Evolutionary conservation across 2,329 filamentous ascomycete genomes (phyloP), one percentile per base, ranked within the genome.

Genomic region (Colletotrichum sp.): DNA sequence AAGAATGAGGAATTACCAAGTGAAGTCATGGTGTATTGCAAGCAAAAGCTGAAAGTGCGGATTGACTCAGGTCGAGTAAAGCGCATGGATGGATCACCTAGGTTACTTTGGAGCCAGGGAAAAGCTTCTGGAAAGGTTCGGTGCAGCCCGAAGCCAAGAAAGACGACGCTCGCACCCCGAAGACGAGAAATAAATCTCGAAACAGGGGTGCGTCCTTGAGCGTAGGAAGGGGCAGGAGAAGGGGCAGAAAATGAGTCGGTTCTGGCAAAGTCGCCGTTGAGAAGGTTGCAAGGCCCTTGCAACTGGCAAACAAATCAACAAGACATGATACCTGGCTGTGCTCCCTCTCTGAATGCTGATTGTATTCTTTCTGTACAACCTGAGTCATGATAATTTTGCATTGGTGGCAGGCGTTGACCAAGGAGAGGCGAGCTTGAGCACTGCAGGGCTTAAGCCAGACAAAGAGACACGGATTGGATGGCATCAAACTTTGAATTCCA

Each of bases 161-260:
- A 75, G 13, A 48, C 44, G 26, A 57, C 18, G 12, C 44, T 18
- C 44, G 55, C 59, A 32, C 39, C 39, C 55, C 69, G 15, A 62
- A 52, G 68, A 9, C 18, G 30, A 48, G 34, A 72, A 66, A 7
- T n/a, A 57, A 30, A 64, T 72, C 52, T 75, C 52, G 73, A 75
- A 75, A 75, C 69, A 75, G 24, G 73, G 69, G 55, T 72, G 69
- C 34, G 59, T 72, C 57, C 26, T 72, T 59, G 18, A 57, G 30
- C 32, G 63, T 72, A 72, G 55, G 73, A 75, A 72, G 69, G 72
- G 68, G 72, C 30, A 60, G 63, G 60, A 66, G 72, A 67, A 55
- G 72, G 73, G 73, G 69, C 30, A 7, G 48, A 57, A 57, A 72
- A 64, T 55, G 22, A 59, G 26, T 68, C 67, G 28, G 68, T 32